Evolutionary conservation across 2,329 filamentous ascomycete species (phyloP).

Genomic region (Pseudogymnoascus sp.): DNA sequence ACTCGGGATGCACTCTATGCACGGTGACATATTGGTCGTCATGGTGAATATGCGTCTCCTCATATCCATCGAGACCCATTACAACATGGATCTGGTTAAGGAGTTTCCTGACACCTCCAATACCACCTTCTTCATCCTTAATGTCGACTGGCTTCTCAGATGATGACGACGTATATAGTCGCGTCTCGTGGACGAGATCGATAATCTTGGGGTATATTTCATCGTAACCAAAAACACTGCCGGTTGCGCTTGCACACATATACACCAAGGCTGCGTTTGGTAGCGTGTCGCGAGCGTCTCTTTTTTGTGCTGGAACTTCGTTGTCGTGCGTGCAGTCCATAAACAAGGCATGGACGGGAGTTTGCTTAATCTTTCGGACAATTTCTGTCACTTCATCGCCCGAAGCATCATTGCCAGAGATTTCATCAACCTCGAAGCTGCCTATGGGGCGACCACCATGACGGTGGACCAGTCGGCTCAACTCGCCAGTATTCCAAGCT

Average conservation of each 20-base stretch:
- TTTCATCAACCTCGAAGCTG: constrained; percentile 91
- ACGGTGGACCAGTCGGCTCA: constrained; percentile 86
- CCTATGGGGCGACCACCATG: constrained; percentile 93
- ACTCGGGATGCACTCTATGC: constrained; percentile 87
- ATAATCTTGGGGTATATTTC: constrained; percentile 90
- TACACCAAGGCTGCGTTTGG: constrained; percentile 89
- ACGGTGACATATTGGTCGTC: constrained; percentile 95
- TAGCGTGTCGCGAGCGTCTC: constrained; percentile 87
- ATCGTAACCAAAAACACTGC: constrained; percentile 97
- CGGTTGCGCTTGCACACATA: constrained; percentile 92
- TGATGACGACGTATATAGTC: constrained; percentile 72
- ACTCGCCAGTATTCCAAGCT: constrained; percentile 87
- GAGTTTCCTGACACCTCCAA: constrained; percentile 83
- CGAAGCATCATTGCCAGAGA: constrained; percentile 53
- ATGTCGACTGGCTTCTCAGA: constrained; percentile 59
- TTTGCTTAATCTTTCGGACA: constrained; percentile 76
- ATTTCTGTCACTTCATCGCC: constrained; percentile 47
- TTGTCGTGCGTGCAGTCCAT: constrained; percentile 99
- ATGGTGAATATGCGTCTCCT: constrained; percentile 94
- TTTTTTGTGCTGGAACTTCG: constrained; percentile 89
- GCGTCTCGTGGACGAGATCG: constrained; percentile 86
- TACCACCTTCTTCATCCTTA: constrained; percentile 71
- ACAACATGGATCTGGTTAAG: constrained; percentile 90
- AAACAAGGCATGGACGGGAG: constrained; percentile 85
- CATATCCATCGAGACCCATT: constrained; percentile 92